phyloP scores from a whole-genome alignment of 768 basidiomycete genomes.

The Hydnomerulius pinastri region DNA sequence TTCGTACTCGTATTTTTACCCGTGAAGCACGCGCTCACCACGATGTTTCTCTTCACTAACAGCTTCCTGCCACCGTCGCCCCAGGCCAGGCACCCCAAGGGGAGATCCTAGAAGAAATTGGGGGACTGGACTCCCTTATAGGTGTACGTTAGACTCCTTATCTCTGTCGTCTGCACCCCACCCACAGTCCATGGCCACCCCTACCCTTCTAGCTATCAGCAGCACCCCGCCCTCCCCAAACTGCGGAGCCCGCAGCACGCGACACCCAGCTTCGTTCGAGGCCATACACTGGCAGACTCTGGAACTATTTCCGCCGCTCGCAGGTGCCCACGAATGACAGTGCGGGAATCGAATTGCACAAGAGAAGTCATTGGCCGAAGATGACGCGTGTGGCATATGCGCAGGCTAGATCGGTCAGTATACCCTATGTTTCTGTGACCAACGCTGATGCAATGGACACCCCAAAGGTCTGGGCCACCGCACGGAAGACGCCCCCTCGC shows the following conservation, averaged over 20 bases:
- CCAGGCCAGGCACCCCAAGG: too few species aligned
- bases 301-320: not conserved
- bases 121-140: not conserved
- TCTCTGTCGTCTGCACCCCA: too few species aligned
- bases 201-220: not conserved
- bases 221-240: too few species aligned
- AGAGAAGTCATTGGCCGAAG: not conserved
- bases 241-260: too few species aligned
- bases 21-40: not conserved
- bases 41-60: not conserved
- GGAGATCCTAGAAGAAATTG: not conserved
- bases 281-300: not conserved
- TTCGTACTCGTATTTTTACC: not conserved
- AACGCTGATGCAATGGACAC: not conserved
- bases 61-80: not conserved
- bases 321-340: not conserved
- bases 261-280: not conserved
- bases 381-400: not conserved
- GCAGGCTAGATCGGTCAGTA: not conserved
- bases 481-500: not conserved
- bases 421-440: not conserved
- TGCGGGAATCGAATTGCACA: not conserved
- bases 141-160: too few species aligned
- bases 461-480: not conserved
- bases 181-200: not conserved